Percentiles rank a stretch among this genome's conserved stretches.
These are phyloP conservation scores for Entomortierella beljakovae DNA, from an alignment of 192 early-diverging fungal genomes.

Conservation along the genomic window DNA sequence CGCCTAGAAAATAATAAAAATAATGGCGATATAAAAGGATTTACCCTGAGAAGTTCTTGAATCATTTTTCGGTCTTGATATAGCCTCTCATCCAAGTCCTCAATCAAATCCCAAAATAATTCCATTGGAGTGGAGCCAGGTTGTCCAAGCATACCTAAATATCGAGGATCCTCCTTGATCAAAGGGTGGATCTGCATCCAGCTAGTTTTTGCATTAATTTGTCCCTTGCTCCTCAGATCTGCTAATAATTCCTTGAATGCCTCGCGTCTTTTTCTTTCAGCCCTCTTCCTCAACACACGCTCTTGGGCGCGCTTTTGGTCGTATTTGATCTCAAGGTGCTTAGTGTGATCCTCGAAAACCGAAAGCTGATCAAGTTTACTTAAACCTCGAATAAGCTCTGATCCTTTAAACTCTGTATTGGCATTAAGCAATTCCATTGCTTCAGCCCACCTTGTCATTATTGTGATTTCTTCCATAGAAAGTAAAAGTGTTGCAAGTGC, in stretches of 20 bases:
- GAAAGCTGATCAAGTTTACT: conserved; percentile 85
- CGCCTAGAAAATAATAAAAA: neutral
- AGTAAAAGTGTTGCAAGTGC: conserved; percentile 68
- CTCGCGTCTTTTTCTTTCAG: conserved; percentile 81
- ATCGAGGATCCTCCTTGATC: conserved; percentile 78
- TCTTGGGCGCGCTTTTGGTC: conserved; percentile 59
- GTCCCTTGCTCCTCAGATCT: conserved; percentile 65
- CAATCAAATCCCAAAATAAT: conserved; percentile 92
- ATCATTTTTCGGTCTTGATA: conserved; percentile 76
- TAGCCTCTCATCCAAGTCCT: conserved; percentile 81
- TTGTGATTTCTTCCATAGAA: conserved; percentile 68
- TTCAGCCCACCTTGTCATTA: conserved; percentile 67
- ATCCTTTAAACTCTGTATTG: conserved; percentile 62
- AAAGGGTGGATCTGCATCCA: conserved; percentile 90
- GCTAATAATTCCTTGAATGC: conserved; percentile 75
- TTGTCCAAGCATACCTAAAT: conserved; percentile 78
- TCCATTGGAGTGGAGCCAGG: conserved; percentile 90
- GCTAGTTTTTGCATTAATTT: conserved; percentile 76
- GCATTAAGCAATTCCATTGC: conserved; percentile 63
- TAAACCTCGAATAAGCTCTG: conserved; percentile 70
- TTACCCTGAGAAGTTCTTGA: conserved; percentile 71
- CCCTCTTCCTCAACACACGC: conserved; percentile 59
- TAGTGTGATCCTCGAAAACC: conserved; percentile 85
- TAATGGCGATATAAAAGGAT: conserved; percentile 8
- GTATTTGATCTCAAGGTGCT: conserved; percentile 69